Base-by-base conservation (phyloP, 2,329 filamentous ascomycete species). In the Xylaria sp. region DNA sequence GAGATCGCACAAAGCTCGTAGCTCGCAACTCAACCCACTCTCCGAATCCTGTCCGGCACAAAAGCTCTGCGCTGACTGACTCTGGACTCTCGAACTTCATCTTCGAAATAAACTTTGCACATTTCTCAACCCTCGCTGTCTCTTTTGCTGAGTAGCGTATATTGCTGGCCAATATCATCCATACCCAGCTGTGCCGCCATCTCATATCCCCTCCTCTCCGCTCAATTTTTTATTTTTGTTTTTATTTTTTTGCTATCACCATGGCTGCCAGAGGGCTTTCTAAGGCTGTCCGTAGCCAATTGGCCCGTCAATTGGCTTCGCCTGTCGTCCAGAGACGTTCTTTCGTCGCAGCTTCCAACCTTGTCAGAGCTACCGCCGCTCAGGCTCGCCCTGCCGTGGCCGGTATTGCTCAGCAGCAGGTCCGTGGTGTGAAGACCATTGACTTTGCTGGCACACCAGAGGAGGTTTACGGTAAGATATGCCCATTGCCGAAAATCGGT, bases 361-460 rank as follows among this genome's bases (percentile, higher is more conserved):
- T 86, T 71, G 84, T 85, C 72, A 82, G 87, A 74, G 84, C 84
- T 71, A 83, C 86, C 75, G 85, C 86, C 73, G 84, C 54, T 23
- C 82, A 80, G 75, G 78, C 83, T 75, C 83, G 85, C 73, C 84
- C 84, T 74, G 80, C 80, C 72, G 81, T 84, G 58, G 81, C 83
- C 75, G 84, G 81, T 71, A 80, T 82, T 74, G 79, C 79, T 65
- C 78, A 78, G 70, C 86, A 90, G 82, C 91, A 93, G 86, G 85
- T 88, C 75, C 92, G 96, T 81, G 96, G 96, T 82, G 85, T 97
- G 80, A 98, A 99, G 93, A 98, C 95, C 77, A 95, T 99, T 84
- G 94, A 98, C 90, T 99, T 99, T 83, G 96, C 96, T 76, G 96
- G 94, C 79, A 88, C 88, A 81, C 95, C 97, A 87, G 96, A 99